Conservation (phyloP, 768 basidiomycete species). For the Tulasnella sp. region DNA sequence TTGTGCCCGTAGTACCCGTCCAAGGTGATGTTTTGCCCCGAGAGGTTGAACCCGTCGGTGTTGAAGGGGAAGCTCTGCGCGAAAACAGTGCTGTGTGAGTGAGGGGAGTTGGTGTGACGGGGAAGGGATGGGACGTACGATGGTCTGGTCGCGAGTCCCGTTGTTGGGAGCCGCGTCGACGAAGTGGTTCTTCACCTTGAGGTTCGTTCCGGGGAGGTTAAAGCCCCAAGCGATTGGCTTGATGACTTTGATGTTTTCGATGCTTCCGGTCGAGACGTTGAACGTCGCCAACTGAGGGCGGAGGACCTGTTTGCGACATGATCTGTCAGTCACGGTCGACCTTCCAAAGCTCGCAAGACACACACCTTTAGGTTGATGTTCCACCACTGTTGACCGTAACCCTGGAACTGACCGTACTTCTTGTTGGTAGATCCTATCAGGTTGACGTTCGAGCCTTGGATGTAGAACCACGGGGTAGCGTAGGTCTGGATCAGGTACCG, state of each 20-base stretch:
- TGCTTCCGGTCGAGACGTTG: constrained; percentile 34
- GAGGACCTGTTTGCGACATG: constrained; percentile 22
- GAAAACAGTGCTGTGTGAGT: constrained; percentile 15
- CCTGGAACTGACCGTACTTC: constrained; percentile 34
- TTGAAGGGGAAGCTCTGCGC: constrained; percentile 33
- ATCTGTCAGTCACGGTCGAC: too few relatives aligned
- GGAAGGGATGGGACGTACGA: constrained; percentile 21
- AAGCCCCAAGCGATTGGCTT: constrained; percentile 42
- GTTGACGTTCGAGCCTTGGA: constrained; percentile 32
- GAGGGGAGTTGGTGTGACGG: not conserved
- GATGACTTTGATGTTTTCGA: constrained; percentile 32
- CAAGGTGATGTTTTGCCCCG: constrained; percentile 22
- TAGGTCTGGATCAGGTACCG: constrained; percentile 15
- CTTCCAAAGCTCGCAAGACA: not conserved
- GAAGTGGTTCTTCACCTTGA: constrained; percentile 31
- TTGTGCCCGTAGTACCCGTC: constrained; percentile 32
- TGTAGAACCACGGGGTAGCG: constrained; percentile 37
- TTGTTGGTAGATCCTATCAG: constrained; percentile 32
- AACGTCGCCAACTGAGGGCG: constrained; percentile 39
- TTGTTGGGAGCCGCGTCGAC: constrained; percentile 33
- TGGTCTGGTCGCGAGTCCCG: constrained; percentile 27
- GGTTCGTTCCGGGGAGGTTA: constrained; percentile 30
- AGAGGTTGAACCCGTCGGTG: constrained; percentile 27
- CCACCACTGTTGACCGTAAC: constrained; percentile 43
- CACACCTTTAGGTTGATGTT: constrained; percentile 32